These are phyloP conservation scores for Leccinum sublutescens DNA, from an alignment of 768 basidiomycete genomes.

Conservation along the genomic window DNA sequence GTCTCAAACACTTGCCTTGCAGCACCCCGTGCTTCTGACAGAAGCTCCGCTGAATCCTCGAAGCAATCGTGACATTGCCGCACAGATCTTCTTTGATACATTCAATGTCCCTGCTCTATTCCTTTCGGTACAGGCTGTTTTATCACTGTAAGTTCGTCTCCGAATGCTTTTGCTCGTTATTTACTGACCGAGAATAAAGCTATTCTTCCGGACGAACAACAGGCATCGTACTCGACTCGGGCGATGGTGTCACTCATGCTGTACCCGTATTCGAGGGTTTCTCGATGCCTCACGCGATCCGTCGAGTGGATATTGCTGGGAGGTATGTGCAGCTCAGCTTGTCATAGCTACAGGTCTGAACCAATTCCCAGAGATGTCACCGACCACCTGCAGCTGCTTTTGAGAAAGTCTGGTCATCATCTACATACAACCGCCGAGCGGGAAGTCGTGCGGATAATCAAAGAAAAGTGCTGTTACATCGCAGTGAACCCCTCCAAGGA, in stretches of 20 bases:
- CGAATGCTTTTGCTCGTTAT: background rate
- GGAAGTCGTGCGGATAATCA: constrained; percentile 95
- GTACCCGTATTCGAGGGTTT: constrained; percentile 99
- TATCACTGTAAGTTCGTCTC: constrained; percentile 77
- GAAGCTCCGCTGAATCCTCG: constrained; percentile 98
- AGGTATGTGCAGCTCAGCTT: constrained; percentile 47
- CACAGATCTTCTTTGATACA: constrained; percentile 99
- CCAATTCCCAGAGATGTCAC: constrained; percentile 77
- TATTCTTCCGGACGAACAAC: constrained; percentile 98
- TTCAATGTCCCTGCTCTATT: constrained; percentile 99
- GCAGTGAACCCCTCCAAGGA: constrained; percentile 92
- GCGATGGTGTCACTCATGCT: constrained; percentile 97
- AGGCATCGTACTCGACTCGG: constrained; percentile 98
- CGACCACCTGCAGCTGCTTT: constrained; percentile 89
- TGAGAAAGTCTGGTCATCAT: constrained; percentile 93
- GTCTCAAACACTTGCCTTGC: constrained; percentile 12
- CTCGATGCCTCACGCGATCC: constrained; percentile 98
- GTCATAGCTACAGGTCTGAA: background rate
- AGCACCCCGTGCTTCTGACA: constrained; percentile 97
- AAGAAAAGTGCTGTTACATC: constrained; percentile 97
- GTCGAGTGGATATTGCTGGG: constrained; percentile 94
- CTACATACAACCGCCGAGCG: constrained; percentile 96
- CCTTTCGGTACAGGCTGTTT: constrained; percentile 94
- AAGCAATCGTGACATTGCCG: constrained; percentile 92
- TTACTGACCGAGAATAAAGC: constrained; percentile 42